Conservation (phyloP, 2,329 filamentous ascomycete species). For the Sporothrix sp. region DNA sequence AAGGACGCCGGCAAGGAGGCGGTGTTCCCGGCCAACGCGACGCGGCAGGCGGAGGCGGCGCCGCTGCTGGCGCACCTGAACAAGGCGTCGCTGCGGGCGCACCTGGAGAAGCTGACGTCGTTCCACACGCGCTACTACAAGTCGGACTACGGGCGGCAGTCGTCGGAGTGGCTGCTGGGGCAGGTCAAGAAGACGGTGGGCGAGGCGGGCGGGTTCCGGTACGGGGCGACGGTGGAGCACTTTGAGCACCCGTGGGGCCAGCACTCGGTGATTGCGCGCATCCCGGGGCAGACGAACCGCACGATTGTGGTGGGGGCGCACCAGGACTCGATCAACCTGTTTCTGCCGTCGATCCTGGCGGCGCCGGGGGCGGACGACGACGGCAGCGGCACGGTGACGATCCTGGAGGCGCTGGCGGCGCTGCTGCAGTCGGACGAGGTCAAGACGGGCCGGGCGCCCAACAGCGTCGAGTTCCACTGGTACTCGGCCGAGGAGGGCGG, state of each 20-base stretch:
- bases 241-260: conserved; percentile 85
- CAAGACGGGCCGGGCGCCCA: conserved; percentile 59
- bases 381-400: conserved; percentile 86
- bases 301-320: conserved; percentile 86
- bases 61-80: conserved; percentile 59
- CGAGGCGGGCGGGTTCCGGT: conserved; percentile 56
- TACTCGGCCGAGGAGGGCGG: conserved; percentile 87
- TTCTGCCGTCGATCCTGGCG: conserved; percentile 70
- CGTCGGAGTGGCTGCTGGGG: conserved; percentile 74
- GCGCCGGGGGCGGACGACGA: conserved; percentile 95
- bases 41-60: conserved; percentile 54
- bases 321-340: conserved; percentile 92
- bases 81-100: conserved; percentile 64
- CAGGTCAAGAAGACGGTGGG: conserved; percentile 65
- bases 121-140: conserved; percentile 78
- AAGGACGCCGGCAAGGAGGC: conserved; percentile 61
- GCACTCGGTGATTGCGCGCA: conserved; percentile 80
- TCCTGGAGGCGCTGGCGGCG: conserved; percentile 79
- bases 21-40: conserved; percentile 28
- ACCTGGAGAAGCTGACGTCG: conserved; percentile 67
- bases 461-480: conserved; percentile 96
- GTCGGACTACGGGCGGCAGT: conserved; percentile 68
- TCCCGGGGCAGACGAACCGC: conserved; percentile 75
- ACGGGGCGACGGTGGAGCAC: conserved; percentile 57
- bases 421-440: conserved; percentile 66